Evolutionary conservation across 2,329 filamentous ascomycete genomes (phyloP), one percentile per base, ranked within the genome.

Genomic region (Boeremia exigua): DNA sequence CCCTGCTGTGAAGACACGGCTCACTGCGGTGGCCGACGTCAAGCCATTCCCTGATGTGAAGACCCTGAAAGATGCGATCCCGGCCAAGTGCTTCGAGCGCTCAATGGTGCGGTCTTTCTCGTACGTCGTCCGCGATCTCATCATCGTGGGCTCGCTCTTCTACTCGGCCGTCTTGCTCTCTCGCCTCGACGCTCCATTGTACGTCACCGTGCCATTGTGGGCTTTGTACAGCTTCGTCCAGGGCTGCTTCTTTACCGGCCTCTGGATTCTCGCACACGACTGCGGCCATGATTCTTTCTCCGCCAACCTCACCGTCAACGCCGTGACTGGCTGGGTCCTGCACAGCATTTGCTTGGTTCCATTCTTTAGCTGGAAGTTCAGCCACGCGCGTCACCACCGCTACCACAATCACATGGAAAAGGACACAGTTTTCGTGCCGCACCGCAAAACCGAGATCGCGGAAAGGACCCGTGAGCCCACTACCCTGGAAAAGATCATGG

Each of bases 321-420:
- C 88, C 67, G 71, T 81, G 14, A 78, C 86, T 52, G 88, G 88
- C 56, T 88, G 86, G 79, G 70, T 82, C 44, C 75, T 86, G n/a
- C 88, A 91, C 80, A 88, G 85, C 6, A 79, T 82, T 56, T 80
- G 90, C 34, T 73, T 88, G 59, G 87, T 88, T 2, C 88, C 88
- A 3, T 91, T 87, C 77, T 90, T 89, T 78, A 86, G 84, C 44
- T 91, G 88, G 88, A 86, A 88, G 77, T 86, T 86, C 71, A 87
- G 84, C 29, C 88, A 91, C 74, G 82, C 83, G 56, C 83, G 87
- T 46, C 88, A 91, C 75, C 88, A 91, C 77, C 84, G 83, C 62
- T 88, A 84, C 75, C 86, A 85, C 39, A 86, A 86, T 61, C 83
- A 89, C 77, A 86, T 88, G 78, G 82, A 86, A 55, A 86, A 86